Conservation (phyloP, 805 yeast species). For the Saturnispora quitensis region DNA sequence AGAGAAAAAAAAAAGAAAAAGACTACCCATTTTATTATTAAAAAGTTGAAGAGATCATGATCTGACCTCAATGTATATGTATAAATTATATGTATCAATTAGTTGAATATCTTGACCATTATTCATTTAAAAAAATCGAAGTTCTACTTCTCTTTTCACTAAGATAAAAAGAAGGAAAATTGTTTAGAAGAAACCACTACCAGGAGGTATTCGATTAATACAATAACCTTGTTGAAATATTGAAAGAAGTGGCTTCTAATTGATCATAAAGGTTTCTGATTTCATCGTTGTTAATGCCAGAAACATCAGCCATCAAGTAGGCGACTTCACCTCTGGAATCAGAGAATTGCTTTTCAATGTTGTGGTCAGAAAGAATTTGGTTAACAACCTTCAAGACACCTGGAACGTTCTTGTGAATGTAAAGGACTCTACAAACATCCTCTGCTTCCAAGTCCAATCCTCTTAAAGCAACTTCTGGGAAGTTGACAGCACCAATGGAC, state of each 20-base stretch:
- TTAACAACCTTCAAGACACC: conserved; percentile 97
- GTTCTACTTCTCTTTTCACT: not conserved
- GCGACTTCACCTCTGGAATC: conserved; percentile 95
- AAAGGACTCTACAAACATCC: conserved; percentile 83
- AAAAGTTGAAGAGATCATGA: not conserved
- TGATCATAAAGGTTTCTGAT: conserved; percentile 78
- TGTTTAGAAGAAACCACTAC: not conserved
- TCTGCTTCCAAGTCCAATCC: conserved; percentile 80
- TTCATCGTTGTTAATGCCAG: conserved; percentile 73
- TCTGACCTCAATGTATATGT: not conserved
- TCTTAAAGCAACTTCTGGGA: conserved; percentile 95
- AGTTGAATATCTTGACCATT: not conserved
- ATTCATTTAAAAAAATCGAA: not conserved
- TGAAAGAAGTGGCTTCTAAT: conserved; percentile 82
- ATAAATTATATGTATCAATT: not conserved
- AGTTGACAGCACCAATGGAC: conserved; percentile 91
- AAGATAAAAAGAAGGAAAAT: not conserved
- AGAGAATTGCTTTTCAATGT: conserved; percentile 97
- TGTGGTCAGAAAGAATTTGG: conserved; percentile 87
- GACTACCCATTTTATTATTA: not conserved
- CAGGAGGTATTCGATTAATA: conserved; percentile 38
- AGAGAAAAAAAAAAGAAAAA: not conserved
- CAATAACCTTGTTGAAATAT: conserved; percentile 81
- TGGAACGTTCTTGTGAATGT: conserved; percentile 96
- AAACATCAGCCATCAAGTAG: conserved; percentile 94